Base-by-base conservation (phyloP, 805 yeast genomes). In the Helenozyma baotianmanensis region DNA sequence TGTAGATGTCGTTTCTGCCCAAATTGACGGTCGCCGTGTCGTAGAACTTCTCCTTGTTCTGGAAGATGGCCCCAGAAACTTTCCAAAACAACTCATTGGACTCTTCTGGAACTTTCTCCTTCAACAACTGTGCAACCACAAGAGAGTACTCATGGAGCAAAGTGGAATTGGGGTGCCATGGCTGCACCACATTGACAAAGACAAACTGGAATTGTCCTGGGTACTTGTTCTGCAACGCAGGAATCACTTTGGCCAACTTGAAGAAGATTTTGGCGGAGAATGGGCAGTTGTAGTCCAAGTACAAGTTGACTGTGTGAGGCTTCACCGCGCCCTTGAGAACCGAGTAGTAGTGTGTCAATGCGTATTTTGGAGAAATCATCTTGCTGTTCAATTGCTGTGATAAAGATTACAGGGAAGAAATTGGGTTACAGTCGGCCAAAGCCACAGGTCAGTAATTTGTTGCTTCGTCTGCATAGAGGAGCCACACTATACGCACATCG, bases 111-210 rank as follows among this genome's bases (percentile, higher is more conserved):
- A 31, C 43, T 19, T 42, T 37, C 16, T 54, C 58, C 26, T 62
- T 44, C 72, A 86, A 73, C 53, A 82, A 76, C 30, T 72, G 62
- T n/a, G 82, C 83, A 19, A 80, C 78, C 0, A 80, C 88, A 16
- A 87, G 55, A 0, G 82, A 70, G 25, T 82, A 82, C 51, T 87
- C 95, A 53, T 82, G 81, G 24, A 78, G 63, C 23, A 76, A 58
- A 4, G 75, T 71, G 1, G 90, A 80, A 35, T 78, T 75, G 27
- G 89, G 80, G 54, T 87, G 96, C 95, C 95, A 87, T 44, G 94
- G 92, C 62, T 87, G 96, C n/a, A 82, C 68, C 25, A 80, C 87
- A 50, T 84, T 81, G 40, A 78, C 71, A 55, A 81, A 76, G 9
- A 78, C 73, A 40, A 84, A 70, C 43, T 76, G 74, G 46, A 80